Evolutionary conservation across 345 rosid species (phyloP), one percentile per base, ranked within the genome.

Genomic region (Brassica juncea): DNA sequence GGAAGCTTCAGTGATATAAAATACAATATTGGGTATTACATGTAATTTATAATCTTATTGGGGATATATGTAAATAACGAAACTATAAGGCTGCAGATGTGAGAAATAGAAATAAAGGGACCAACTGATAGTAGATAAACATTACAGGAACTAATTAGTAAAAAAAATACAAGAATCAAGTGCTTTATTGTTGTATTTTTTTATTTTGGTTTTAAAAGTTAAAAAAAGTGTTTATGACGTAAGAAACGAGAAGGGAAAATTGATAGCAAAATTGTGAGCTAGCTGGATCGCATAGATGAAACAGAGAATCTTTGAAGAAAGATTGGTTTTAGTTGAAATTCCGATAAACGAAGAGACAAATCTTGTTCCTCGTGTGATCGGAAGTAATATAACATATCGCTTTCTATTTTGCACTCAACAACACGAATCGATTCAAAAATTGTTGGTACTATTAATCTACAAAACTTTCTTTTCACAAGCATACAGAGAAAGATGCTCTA

Each of bases 341-440:
- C 63, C 63, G 8, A 59, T 73, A 79, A 73, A 79, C 70, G 62
- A 79, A 58, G 82, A 72, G 77, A 72, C 77, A 72, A 79, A 78
- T 8, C 68, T 66, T 32, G 21, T 32, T 71, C 27, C 44, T 77
- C 66, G 67, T 77, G 76, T 71, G 19, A 64, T 65, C 59, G 72
- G 55, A 71, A 72, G 76, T 42, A 57, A 52, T 52, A 19, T 19
- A 67, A 42, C 32, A 42, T 27, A 54, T 72, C 35, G 19, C 62
- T 58, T 72, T 78, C 59, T 5, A 10, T 59, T 59, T 25, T 10
- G 67, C 58, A 71, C 66, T 54, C 35, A 42, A 12, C 6, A 72
- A 14, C 10, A 66, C 42, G 82, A 72, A 72, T 79, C 63, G 55
- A 72, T 72, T 66, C 82, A 28, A 31, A 78, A 39, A 8, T 1